Base-by-base conservation (phyloP, 306 rosid species). In the Trifolium fragiferum region DNA sequence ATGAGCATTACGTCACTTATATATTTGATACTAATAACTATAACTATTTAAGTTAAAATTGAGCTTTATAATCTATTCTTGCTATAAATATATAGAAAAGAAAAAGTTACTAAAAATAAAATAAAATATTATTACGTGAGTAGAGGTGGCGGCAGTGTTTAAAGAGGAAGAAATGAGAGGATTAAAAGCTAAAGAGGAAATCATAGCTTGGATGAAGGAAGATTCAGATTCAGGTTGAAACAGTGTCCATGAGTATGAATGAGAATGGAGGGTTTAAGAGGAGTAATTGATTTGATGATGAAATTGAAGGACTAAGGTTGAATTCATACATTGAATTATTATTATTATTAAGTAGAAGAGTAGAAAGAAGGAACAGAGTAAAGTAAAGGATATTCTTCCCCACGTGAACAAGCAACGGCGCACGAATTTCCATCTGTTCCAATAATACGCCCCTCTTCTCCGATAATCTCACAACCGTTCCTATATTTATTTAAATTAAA, bases 361-460 rank as follows among this genome's bases (percentile, higher is more conserved):
- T 61, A 70, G 32, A 70, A 20, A 62, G 16, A 41, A 33, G 14
- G 55, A 20, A 61, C 68, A 10, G 53, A 69, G 19, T 18, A 77
- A 50, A 62, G 80, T 5, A 83, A 73, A 80, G 82, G 9, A 78
- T 76, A 72, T 70, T 58, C 70, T 84, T 70, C 76, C 43, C 81
- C 89, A 71, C 82, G 72, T 67, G 78, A 71, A 53, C 35, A 21
- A 76, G 18, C 82, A 75, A 62, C 74, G 74, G 76, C 35, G 70
- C 15, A 23, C 30, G 54, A 74, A 40, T 32, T 57, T 77, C 82
- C 78, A 27, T 61, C 46, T 81, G 80, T 62, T 13, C 25, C 16
- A 51, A 13, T 65, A n/a, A 9, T 8, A 65, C 2, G 7, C 32
- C 23, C 43, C 8, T 10, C 14, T 1, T 53, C 50, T 11, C 23